Base-by-base conservation (phyloP, 2,329 filamentous ascomycete genomes). In the Claviceps sp. region DNA sequence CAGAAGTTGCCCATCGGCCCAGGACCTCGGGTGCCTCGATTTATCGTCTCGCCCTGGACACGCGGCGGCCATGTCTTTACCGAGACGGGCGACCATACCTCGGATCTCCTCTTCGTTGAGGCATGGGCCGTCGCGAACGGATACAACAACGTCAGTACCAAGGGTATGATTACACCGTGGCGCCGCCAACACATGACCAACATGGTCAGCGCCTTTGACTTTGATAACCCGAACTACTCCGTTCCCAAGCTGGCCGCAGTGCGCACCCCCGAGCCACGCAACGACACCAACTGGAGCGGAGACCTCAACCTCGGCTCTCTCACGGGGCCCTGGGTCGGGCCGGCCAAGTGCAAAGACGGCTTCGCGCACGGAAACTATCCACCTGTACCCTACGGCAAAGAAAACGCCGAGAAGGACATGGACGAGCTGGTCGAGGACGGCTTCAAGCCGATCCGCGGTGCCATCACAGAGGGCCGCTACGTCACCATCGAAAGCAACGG, bases 391-490 rank as follows among this genome's bases (percentile, higher is more conserved):
- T 58, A 55, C 23, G 56, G 56, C 9, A 22, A 17, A 6, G 23
- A 42, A 17, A 58, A 58, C 22, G 82, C 82, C 58, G 93, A 94
- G 62, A 76, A 94, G 71, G 86, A 94, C 66, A 84, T 95, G 60
- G 93, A 93, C 73, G 87, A 94, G 66, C 79, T 66, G 3, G 64
- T 67, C 49, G 76, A 79, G 58, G 64, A 75, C 42, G 76, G 76
- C 3, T 77, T 70, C 66, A 79, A 79, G 61, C 60, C 66, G 42
- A 67, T 74, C 16, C 65, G 75, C 6, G 76, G 76, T 4, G 62
- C 68, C 20, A 62, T 78, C 29, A 78, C 73, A 13, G 76, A 79
- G 58, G 76, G 75, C 26, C 71, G 75, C 43, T 77, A 73, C 56
- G 62, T 78, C 16, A 69, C 71, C 5, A 74, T 78, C 52, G 73